Base-by-base conservation (phyloP, 1,139 yeast genomes). In the Debaryomyces psychrophilus region DNA sequence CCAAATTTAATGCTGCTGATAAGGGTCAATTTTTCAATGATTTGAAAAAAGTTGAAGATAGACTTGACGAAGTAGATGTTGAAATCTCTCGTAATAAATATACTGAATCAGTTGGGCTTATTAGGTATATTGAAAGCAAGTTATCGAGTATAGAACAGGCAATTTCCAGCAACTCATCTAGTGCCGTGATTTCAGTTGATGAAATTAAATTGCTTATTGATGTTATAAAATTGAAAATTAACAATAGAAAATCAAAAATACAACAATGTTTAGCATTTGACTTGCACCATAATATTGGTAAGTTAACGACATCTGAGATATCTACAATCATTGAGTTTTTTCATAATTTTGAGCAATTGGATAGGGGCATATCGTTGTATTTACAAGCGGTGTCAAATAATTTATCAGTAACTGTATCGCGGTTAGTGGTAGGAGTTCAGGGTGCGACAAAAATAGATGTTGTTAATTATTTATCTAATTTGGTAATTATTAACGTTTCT, bases 61-160 rank as follows among this genome's bases (percentile, higher is more conserved):
- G 76, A 43, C 71, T 86, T 26, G 87, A 84, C 50, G 89, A 85
- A 50, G 74, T 85, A 27, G 93, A 86, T 59, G 80, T 83, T 23
- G 74, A 76, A 48, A 76, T 85, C 27, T 85, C 89, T 5, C 87
- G 83, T 56, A 79, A 82, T 49, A 75, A 76, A 49, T 83, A 76
- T 56, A 65, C 68, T 20, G 80, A 73, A 43, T 82, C 87, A 0
- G 85, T 82, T 2, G 81, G 79, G 3, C 62, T 76, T 33, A 70
- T 83, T 41, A 65, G 69, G 15, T 75, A 73, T 50, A 70, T 77
- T 23, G 77, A 75, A 44, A 56, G 63, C 11, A 69, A 70, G 45
- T 55, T 74, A 26, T 51, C 44, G 5, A 56, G 51, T 37, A 61
- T 66, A 27, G 71, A 67, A 44, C 50, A 47, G 11, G 54, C 59